A percentile compares a stretch with the other conserved stretches of the same genome.
Conservation (phyloP, 75 land plant species). For the Picea sitchensis region DNA sequence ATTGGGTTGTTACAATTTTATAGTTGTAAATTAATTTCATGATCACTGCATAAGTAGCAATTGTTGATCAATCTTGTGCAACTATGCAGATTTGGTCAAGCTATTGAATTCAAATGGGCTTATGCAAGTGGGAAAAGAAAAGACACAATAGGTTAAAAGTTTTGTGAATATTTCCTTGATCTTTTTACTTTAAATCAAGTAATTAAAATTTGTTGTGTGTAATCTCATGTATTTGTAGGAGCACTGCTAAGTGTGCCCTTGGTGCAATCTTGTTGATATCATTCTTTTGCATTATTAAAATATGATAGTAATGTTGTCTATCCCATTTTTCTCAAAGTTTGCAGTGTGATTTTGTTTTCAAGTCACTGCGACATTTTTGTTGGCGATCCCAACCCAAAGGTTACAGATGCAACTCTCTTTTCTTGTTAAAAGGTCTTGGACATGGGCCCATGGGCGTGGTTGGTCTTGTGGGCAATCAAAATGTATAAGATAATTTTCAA, state of each 20-base stretch:
- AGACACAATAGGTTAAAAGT: slow-evolving; percentile 81
- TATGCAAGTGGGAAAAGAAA: slow-evolving; percentile 98
- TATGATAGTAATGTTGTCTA: background rate
- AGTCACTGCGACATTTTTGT: slow-evolving; percentile 95
- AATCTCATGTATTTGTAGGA: background rate
- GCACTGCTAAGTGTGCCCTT: background rate
- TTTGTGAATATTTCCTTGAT: background rate
- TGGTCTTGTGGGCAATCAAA: slow-evolving; percentile 49
- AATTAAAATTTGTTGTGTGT: background rate
- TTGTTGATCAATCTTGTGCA: background rate
- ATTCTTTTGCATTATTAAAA: background rate
- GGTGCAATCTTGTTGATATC: background rate
- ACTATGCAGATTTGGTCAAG: slow-evolving; percentile 82
- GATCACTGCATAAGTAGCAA: background rate
- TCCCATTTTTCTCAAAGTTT: background rate
- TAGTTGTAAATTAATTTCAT: background rate
- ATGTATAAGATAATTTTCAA: slow-evolving; percentile 55
- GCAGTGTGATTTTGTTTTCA: slow-evolving; percentile 13
- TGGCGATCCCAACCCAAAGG: slow-evolving; percentile 94
- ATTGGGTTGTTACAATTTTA: background rate
- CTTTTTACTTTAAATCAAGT: background rate
- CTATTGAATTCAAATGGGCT: slow-evolving; percentile 99
- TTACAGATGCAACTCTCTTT: slow-evolving; percentile 88
- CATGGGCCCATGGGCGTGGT: slow-evolving; percentile 62
- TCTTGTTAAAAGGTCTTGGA: slow-evolving; percentile 53